These are phyloP conservation scores for Pistacia vera DNA, from an alignment of 345 rosid species.

Conservation along the genomic window DNA sequence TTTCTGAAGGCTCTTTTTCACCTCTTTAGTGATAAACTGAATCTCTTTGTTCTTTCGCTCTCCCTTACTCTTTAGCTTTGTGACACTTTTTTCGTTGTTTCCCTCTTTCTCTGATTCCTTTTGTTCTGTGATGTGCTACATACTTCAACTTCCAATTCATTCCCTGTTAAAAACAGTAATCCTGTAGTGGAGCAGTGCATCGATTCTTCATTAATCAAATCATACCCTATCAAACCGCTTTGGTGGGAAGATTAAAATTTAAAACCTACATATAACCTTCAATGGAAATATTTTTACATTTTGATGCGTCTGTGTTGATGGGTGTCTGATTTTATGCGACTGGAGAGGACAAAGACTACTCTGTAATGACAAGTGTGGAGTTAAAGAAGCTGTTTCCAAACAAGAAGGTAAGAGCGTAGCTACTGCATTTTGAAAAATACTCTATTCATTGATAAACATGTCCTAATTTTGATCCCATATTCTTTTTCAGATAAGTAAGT, in stretches of 20 bases:
- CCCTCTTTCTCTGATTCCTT: background rate
- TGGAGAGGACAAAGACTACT: conserved; percentile 84
- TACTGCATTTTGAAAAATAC: too few relatives aligned
- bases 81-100: too few relatives aligned
- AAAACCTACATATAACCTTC: background rate
- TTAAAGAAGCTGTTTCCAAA: conserved; percentile 65
- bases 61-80: background rate
- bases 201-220: background rate
- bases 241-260: background rate
- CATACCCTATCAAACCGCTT: background rate
- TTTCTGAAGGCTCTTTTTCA: background rate
- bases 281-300: background rate
- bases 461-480: background rate
- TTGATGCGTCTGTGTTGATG: too few relatives aligned
- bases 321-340: conserved; percentile 25
- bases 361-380: conserved; percentile 74
- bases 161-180: background rate
- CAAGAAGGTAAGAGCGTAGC: conserved; percentile 58
- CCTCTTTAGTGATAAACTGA: background rate
- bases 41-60: background rate
- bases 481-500: conserved; percentile 51
- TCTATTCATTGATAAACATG: background rate
- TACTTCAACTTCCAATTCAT: background rate
- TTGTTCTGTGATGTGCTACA: background rate
- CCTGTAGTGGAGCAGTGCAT: background rate